Conservation (phyloP, 1,284 basidiomycete genomes). For the Takashimella koratensis region DNA sequence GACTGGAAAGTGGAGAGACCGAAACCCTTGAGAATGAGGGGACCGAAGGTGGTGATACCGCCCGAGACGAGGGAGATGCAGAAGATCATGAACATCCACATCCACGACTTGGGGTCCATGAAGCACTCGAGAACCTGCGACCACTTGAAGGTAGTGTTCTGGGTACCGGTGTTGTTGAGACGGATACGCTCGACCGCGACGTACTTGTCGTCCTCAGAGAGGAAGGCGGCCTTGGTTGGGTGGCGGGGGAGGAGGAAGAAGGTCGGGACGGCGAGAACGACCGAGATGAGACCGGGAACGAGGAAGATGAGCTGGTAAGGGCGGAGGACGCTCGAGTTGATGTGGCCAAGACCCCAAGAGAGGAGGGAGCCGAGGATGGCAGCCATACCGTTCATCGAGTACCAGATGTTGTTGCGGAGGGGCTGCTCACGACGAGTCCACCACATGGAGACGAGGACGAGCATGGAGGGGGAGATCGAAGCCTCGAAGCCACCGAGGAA, state of each 20-base stretch:
- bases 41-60: conserved; percentile 41
- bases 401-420: conserved; percentile 27
- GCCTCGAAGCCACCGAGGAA: conserved; percentile 32
- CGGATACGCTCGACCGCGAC: conserved; percentile 48
- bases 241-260: conserved; percentile 36
- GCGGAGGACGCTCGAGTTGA: conserved; percentile 15
- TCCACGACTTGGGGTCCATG: conserved; percentile 40
- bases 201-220: conserved; percentile 43
- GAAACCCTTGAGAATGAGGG: conserved; percentile 31
- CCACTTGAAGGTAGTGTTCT: conserved; percentile 35
- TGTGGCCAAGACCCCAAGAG: conserved; percentile 36
- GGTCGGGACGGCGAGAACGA: conserved; percentile 25
- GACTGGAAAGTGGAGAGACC: conserved; percentile 43
- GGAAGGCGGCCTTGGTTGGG: conserved; percentile 41
- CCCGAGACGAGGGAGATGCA: conserved; percentile 32
- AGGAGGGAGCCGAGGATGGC: conserved; percentile 33
- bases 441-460: conserved; percentile 33
- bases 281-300: conserved; percentile 49
- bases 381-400: conserved; percentile 23
- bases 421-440: conserved; percentile 36
- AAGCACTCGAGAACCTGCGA: conserved; percentile 41
- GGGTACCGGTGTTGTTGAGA: conserved; percentile 44
- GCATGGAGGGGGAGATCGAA: conserved; percentile 22
- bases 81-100: conserved; percentile 31
- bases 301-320: conserved; percentile 52